A percentile compares a stretch with the other conserved stretches of the same genome.
Conservation (phyloP, 2,329 filamentous ascomycete genomes). For the Stachybotrys chlorohalonatus region DNA sequence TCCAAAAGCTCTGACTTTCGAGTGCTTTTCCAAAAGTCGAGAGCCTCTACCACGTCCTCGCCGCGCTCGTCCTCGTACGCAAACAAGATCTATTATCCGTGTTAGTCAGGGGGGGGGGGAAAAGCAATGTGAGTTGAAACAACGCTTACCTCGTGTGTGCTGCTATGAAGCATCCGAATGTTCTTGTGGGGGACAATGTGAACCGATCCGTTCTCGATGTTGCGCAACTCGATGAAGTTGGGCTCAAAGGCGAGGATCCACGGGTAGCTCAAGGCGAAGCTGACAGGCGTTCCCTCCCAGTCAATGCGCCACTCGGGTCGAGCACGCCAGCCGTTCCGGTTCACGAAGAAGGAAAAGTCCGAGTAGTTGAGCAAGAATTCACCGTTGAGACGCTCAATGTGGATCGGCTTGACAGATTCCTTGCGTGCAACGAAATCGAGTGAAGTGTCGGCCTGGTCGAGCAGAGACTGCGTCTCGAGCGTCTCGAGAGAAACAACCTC, state of each 20-base stretch:
- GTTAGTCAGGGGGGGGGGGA: constrained; percentile 6
- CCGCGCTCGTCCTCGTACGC: constrained; percentile 94
- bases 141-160: constrained; percentile 74
- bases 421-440: constrained; percentile 94
- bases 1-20: constrained; percentile 35
- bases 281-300: constrained; percentile 90
- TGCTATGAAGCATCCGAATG: constrained; percentile 94
- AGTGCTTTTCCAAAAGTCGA: constrained; percentile 88
- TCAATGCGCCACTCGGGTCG: constrained; percentile 94
- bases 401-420: constrained; percentile 88
- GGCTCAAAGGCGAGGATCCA: constrained; percentile 97
- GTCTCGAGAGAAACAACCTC: constrained; percentile 96
- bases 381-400: constrained; percentile 93
- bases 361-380: constrained; percentile 98
- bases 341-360: constrained; percentile 98
- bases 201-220: constrained; percentile 89
- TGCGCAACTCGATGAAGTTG: constrained; percentile 93
- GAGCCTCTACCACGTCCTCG: constrained; percentile 84
- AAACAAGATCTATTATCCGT: constrained; percentile 70
- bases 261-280: constrained; percentile 89
- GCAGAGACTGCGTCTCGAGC: constrained; percentile 91
- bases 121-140: no score
- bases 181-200: constrained; percentile 96
- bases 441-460: constrained; percentile 95
- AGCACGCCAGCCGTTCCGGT: constrained; percentile 94